Percentiles rank a stretch among this genome's conserved stretches.
Conservation (phyloP, 1,139 yeast species). For the Insectozyma bohioensis region DNA sequence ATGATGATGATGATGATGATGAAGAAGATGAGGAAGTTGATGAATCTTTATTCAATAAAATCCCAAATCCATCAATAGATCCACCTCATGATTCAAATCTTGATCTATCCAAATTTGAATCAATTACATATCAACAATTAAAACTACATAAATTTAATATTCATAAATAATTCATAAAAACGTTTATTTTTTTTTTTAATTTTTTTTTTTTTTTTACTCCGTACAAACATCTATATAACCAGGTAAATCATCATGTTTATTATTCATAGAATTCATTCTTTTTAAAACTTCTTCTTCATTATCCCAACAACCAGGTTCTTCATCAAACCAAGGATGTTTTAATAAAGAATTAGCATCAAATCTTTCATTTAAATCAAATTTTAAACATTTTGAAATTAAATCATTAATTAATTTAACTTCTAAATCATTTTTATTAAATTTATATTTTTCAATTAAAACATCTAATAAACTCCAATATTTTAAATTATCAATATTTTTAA, state of each 20-base stretch:
- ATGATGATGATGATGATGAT: constrained; percentile 8
- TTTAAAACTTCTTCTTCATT: constrained; percentile 1
- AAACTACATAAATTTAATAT: constrained; percentile 8
- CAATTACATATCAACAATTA: constrained; percentile 9
- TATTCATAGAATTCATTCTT: constrained; percentile 11
- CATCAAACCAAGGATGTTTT: constrained; percentile 43
- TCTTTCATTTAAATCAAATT: constrained; percentile 33
- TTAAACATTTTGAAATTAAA: constrained; percentile 39
- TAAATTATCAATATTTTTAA: constrained; percentile 59
- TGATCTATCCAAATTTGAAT: constrained; percentile 20
- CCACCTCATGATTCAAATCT: constrained; percentile 28
- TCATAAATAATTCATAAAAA: constrained; percentile 5
- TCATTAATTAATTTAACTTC: constrained; percentile 33
- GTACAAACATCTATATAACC: constrained; percentile 20
- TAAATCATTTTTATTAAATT: constrained; percentile 32
- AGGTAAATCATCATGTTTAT: constrained; percentile 24
- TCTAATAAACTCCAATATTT: constrained; percentile 69
- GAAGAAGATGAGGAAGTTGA: constrained; percentile 10
- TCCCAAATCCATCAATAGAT: constrained; percentile 25
- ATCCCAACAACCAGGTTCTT: constrained; percentile 15
- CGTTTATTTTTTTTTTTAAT: background rate
- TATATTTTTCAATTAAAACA: constrained; percentile 62
- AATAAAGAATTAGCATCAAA: constrained; percentile 42
- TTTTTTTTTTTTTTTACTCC: constrained; percentile 1
- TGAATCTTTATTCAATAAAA: constrained; percentile 8